Evolutionary conservation across 2,329 filamentous ascomycete species (phyloP).

Genomic region (Stagonosporopsis rhizophila): DNA sequence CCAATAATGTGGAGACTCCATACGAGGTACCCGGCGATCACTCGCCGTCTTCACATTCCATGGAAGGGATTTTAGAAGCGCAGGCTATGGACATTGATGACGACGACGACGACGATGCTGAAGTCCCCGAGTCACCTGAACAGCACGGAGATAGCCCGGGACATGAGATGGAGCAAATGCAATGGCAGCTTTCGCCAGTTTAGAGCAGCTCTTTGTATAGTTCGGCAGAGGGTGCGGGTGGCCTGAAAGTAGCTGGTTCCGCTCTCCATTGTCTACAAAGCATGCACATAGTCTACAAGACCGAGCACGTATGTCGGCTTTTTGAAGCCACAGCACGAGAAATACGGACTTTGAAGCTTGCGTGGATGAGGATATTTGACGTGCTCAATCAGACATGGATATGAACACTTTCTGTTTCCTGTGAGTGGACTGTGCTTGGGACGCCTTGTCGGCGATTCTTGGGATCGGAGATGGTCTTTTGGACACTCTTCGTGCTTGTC

Average conservation of each 20-base stretch:
- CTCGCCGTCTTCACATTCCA: neutral
- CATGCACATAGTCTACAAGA: too few species aligned
- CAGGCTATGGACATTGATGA: constrained; percentile 4
- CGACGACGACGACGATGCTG: neutral
- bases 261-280: neutral
- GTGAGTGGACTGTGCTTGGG: too few species aligned
- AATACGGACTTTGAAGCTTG: too few species aligned
- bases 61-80: neutral
- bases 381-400: too few species aligned
- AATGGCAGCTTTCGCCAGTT: neutral
- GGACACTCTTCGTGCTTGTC: too few species aligned
- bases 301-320: too few species aligned
- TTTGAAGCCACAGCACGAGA: too few species aligned
- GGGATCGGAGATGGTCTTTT: too few species aligned
- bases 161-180: neutral
- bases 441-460: too few species aligned
- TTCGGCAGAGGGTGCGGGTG: neutral
- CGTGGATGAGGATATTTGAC: too few species aligned
- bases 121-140: constrained; percentile 2
- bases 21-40: neutral
- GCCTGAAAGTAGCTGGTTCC: neutral
- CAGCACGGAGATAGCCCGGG: neutral
- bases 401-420: too few species aligned
- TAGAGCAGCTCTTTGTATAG: neutral
- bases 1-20: neutral